Conservation (phyloP, 192 early-diverging fungal species). For the Phlyctochytrium planicorne region DNA sequence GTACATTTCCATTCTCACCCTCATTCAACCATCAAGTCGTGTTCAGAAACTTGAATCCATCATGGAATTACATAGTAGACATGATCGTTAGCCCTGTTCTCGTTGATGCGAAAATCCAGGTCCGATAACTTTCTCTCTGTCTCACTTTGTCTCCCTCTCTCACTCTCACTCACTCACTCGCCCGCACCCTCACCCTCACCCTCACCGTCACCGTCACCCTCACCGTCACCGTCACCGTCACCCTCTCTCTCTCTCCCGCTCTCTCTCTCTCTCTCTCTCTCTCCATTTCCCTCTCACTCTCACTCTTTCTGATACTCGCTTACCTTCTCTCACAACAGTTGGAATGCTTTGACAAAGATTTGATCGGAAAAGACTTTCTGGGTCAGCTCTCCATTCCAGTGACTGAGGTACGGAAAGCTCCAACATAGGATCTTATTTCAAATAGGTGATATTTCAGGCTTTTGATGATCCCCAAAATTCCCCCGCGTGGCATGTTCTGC, state of each 20-base stretch:
- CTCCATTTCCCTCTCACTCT: too few species aligned
- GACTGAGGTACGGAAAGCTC: constrained; percentile 48
- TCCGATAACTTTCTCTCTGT: too few species aligned
- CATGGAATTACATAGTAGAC: constrained; percentile 63
- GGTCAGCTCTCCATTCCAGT: constrained; percentile 62
- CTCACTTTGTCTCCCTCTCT: too few species aligned
- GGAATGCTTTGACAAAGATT: constrained; percentile 71
- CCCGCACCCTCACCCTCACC: too few species aligned
- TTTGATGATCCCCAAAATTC: constrained; percentile 56
- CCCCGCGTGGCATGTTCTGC: constrained; percentile 41
- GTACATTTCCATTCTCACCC: too few species aligned
- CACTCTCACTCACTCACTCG: too few species aligned
- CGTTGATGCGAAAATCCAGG: constrained; percentile 31
- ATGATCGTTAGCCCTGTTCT: constrained; percentile 42
- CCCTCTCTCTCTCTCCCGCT: too few species aligned
- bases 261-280: too few species aligned
- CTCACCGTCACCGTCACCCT: too few species aligned
- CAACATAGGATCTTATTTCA: too few species aligned
- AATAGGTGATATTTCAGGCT: constrained; percentile 35
- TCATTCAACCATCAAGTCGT: too few species aligned
- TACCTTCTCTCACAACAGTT: constrained; percentile 30
- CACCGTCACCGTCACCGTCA: too few species aligned
- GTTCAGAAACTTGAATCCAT: constrained; percentile 62
- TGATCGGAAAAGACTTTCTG: constrained; percentile 64
- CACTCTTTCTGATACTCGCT: not conserved